Base-by-base conservation (phyloP, 441 rosid species). In the Sinapis alba region DNA sequence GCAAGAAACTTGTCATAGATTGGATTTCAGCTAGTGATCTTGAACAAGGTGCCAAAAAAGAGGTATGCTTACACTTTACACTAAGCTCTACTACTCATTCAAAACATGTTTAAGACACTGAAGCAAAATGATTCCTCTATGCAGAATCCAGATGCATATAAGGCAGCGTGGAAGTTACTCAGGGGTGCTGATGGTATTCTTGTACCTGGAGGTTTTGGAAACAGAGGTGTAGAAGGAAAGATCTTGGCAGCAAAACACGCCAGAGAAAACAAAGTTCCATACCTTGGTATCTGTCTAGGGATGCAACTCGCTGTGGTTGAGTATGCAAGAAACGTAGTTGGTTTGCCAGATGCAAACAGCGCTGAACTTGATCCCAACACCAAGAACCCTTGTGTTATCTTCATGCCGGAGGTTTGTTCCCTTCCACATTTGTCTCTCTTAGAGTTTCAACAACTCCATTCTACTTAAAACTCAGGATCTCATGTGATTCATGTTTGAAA, bases 131-230 rank as follows among this genome's bases (percentile, higher is more conserved):
- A 54, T 74, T 32, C 6, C 12, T 65, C 24, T 68, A 30, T 43
- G 65, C 86, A 87, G 91, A 87, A 86, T 69, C 85, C 84, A 5
- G 85, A 90, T 75, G 85, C 91, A 67, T 79, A 78, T 41, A 86
- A 65, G 78, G 92, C 86, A 6, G 91, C 83, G 1, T 85, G 95
- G 95, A 88, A 78, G 77, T 74, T 83, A 71, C 79, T 90, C 47
- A 82, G 86, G 99, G 93, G 86, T 74, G 93, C 98, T 53, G 89
- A 93, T 85, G 99, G 97, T 23, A 43, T 93, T 81, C 92, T 96
- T 77, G 98, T 96, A 18, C 99, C 99, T 0, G 99, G 99, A 81
- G 99, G 99, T 47, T 96, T 96, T 82, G 99, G 99, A 15, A 86
- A 87, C 69, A 85, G 99, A 78, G 99, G 99, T 15, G 97, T 96